Evolutionary conservation across 495 filamentous ascomycete genomes (phyloP), one percentile per base, ranked within the genome.

Genomic region (Aspergillus biplanus): DNA sequence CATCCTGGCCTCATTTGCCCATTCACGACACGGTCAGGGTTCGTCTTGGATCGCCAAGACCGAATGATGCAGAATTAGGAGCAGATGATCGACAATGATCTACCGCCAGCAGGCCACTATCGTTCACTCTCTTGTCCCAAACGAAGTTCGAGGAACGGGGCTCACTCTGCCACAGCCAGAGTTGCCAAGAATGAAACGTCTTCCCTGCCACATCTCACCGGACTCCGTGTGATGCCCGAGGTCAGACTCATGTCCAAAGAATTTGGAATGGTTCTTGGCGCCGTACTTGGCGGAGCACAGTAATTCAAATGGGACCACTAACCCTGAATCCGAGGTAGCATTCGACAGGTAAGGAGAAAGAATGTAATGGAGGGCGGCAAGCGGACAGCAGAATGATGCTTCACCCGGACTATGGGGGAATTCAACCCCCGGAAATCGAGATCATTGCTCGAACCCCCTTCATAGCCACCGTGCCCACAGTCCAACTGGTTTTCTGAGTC

Each of bases 61-160:
- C 46, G 15, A 50, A 27, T 52, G 56, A 61, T 63, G 62, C 62
- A 65, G 35, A 46, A 63, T 46, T 42, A 21, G 34, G 48, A 49
- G 59, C 66, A 68, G 63, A 65, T 65, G 66, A 68, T 68, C 66
- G 66, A 68, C 66, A 57, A 52, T 58, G 66, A 68, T 68, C 66
- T 64, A 52, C 63, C 59, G 52, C 44, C 64, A 50, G 32, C 62
- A 60, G 54, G 52, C 33, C 32, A 15, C 33, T 12, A 34, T 13
- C 18, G 46, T 49, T 44, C 44, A 34, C 54, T 33, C 18, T 57
- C 53, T 52, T 63, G 35, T 52, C 61, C 49, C 61, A 57, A 57
- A 33, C 35, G 53, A 52, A 62, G 7, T 57, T 44, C 53, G 46
- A 63, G 46, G 18, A 56, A 52, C 53, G 53, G 57, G 7, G 8